Conservation (phyloP, 2,329 filamentous ascomycete genomes). For the Cladosporium phlei region DNA sequence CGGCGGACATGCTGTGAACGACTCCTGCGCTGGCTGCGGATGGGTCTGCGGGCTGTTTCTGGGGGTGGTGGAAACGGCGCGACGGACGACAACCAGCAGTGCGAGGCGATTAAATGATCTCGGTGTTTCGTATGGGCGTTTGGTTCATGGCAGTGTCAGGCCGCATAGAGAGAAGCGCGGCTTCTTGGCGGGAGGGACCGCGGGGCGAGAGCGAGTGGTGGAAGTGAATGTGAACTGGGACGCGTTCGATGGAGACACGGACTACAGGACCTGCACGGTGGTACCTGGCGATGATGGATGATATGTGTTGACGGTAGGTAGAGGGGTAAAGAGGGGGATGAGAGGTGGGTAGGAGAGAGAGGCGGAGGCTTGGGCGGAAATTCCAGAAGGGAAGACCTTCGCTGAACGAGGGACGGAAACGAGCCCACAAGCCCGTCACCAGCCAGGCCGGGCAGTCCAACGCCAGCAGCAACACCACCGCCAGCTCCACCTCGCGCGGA, state of each 20-base stretch:
- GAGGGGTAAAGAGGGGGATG: constrained; percentile 10
- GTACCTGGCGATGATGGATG: not conserved
- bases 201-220: not conserved
- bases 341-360: constrained; percentile 4
- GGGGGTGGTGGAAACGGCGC: constrained; percentile 1
- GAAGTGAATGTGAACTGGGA: not conserved
- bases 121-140: constrained; percentile 15
- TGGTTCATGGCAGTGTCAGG: constrained; percentile 10
- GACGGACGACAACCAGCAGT: constrained; percentile 22
- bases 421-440: constrained; percentile 6
- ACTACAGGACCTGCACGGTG: constrained; percentile 1
- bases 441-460: not conserved
- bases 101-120: constrained; percentile 20
- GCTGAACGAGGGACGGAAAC: not conserved
- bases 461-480: not conserved
- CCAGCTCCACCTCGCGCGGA: not conserved
- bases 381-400: constrained; percentile 9
- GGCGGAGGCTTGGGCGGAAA: too few relatives aligned
- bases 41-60: constrained; percentile 8
- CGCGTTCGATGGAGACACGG: not conserved
- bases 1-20: constrained; percentile 17
- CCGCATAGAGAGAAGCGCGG: constrained; percentile 10
- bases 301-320: constrained; percentile 1
- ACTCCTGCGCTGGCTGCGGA: constrained; percentile 8
- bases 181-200: not conserved